Base-by-base conservation (phyloP, 768 basidiomycete species). In the Roridomyces roridus region DNA sequence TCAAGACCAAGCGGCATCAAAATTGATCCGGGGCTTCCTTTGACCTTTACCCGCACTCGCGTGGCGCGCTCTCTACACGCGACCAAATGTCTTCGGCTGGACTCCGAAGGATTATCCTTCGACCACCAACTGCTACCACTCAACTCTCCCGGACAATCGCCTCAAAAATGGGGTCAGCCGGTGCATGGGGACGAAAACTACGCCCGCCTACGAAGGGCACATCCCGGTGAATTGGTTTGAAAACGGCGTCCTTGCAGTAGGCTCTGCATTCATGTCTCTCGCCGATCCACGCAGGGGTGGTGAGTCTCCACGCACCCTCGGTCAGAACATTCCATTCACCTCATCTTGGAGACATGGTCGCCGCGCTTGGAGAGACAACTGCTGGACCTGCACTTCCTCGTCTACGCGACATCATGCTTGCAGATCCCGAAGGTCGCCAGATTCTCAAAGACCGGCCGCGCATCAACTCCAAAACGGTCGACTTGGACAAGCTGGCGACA, bases 321-420 rank as follows among this genome's bases (percentile, higher is more conserved):
- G 43, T 34, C 18, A 23, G 35, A 17, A 37, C 20, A 58, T 51
- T 51, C 26, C 46, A 40, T 17, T 25, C 10, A 41, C 41, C 43
- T 26, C 31, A 15, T 23, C 26, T 50, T 17, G 37, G 60, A 98
- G 96, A 99, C 71, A 94, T 99, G 89, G 84, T 98, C 37, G 96
- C 97, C 11, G 91, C 93, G 5, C 81, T 98, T 9, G 94, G 93
- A 21, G 97, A 98, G 73, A 94, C 94, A 1, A 95, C 96, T 1
- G 91, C 94, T 6, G 89, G 91, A 3, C 80, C 85, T 0, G 85
- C 87, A 50, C 79, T 98, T 37, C 87, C 91, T 6, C 79, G 81
- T 43, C 75, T 97, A 44, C 86, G 92, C 28, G 88, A 92, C 60
- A 68, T 70, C 31, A 93, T 98, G 91, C 82, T 91, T 2, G 79